These are phyloP conservation scores for Penicillium silybi DNA, from an alignment of 495 filamentous ascomycete species.

Conservation along the genomic window DNA sequence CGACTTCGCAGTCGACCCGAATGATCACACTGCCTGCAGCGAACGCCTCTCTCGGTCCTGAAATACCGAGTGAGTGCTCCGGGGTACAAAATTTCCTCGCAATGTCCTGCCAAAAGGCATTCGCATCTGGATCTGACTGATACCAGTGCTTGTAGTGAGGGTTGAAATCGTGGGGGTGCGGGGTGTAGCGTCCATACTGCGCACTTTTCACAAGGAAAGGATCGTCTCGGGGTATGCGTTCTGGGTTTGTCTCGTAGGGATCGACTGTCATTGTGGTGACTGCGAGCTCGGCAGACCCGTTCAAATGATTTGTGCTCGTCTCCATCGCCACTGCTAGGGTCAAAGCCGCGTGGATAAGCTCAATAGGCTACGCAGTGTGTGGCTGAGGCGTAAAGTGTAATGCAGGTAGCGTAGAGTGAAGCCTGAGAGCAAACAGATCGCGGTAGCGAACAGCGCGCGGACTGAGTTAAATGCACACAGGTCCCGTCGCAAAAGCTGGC, in stretches of 20 bases:
- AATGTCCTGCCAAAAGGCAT: slow-evolving; percentile 34
- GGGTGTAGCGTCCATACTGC: slow-evolving; percentile 42
- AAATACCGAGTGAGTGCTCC: slow-evolving; percentile 34
- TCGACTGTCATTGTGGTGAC: slow-evolving; percentile 14
- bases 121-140: slow-evolving; percentile 26
- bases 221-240: slow-evolving; percentile 33
- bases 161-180: slow-evolving; percentile 35
- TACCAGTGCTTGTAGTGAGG: slow-evolving; percentile 37
- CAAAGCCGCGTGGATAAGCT: slow-evolving; percentile 3
- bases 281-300: slow-evolving; percentile 19
- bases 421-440: not conserved
- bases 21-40: slow-evolving; percentile 40
- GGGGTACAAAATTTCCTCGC: slow-evolving; percentile 29
- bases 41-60: slow-evolving; percentile 32
- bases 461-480: slow-evolving; percentile 19
- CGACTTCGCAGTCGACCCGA: slow-evolving; percentile 32
- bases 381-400: too few species aligned
- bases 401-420: not conserved
- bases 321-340: slow-evolving; percentile 27
- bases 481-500: slow-evolving; percentile 12
- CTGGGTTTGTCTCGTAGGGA: slow-evolving; percentile 37
- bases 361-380: not conserved
- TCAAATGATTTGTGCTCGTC: slow-evolving; percentile 21
- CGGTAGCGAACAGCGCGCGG: slow-evolving; percentile 5
- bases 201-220: slow-evolving; percentile 33